These are phyloP conservation scores for Pseudocercospora eumusae DNA, from an alignment of 2,329 filamentous ascomycete genomes.

Conservation along the genomic window DNA sequence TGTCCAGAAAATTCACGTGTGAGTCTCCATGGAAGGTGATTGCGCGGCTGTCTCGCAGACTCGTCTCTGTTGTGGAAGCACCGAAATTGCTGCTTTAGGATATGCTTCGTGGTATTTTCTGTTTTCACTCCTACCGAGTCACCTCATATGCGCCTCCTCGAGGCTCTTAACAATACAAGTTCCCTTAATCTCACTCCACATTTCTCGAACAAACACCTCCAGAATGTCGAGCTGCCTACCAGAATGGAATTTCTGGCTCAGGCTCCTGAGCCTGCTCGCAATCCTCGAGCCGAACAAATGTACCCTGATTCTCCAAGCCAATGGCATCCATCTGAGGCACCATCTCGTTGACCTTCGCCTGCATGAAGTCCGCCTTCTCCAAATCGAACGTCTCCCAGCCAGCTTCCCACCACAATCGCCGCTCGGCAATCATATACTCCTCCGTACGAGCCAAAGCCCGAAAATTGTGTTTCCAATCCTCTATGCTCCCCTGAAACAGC, in stretches of 20 bases:
- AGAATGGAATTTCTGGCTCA: slow-evolving; percentile 16
- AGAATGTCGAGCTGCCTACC: background rate
- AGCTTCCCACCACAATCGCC: slow-evolving; percentile 27
- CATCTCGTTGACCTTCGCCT: slow-evolving; percentile 20
- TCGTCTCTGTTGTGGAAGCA: no score
- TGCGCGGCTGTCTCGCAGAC: no score
- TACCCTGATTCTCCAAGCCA: slow-evolving; percentile 21
- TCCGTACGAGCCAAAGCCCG: slow-evolving; percentile 15
- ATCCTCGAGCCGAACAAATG: slow-evolving; percentile 9
- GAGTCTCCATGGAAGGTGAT: no score
- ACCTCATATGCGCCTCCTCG: no score
- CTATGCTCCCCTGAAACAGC: slow-evolving; percentile 12
- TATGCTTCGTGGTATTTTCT: no score
- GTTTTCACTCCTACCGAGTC: no score
- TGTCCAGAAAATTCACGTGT: no score
- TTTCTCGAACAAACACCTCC: background rate
- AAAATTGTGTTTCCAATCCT: slow-evolving; percentile 20
- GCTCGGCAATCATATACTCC: slow-evolving; percentile 23
- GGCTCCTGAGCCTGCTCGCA: slow-evolving; percentile 10
- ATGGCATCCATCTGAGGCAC: slow-evolving; percentile 25
- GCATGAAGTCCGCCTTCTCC: slow-evolving; percentile 17
- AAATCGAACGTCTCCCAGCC: slow-evolving; percentile 25
- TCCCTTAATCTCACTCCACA: no score
- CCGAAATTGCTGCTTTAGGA: no score
- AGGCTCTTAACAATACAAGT: no score